phyloP scores from a whole-genome alignment of 1,284 basidiomycete genomes.

The Cerioporus squamosus region DNA sequence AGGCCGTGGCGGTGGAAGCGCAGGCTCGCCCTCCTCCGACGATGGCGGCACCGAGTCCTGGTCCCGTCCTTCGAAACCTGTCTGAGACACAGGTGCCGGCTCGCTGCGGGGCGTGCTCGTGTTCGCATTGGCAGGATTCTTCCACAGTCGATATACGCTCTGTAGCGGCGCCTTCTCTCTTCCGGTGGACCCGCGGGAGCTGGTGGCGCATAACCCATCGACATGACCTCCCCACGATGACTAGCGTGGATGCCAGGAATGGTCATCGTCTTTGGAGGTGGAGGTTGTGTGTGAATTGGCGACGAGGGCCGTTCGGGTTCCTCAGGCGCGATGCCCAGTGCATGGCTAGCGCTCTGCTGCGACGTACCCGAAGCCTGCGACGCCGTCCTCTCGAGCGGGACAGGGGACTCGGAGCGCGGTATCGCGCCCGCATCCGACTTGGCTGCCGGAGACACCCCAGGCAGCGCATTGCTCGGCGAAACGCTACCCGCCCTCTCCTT shows the following conservation, averaged over 20 bases:
- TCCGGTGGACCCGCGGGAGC: constrained; percentile 40
- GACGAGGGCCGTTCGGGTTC: constrained; percentile 40
- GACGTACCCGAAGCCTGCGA: constrained; percentile 20
- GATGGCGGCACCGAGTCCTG: constrained; percentile 35
- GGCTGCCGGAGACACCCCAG: constrained; percentile 13
- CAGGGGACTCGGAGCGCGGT: constrained; percentile 21
- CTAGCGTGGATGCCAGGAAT: constrained; percentile 82
- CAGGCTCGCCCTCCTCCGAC: constrained; percentile 19
- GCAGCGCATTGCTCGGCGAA: constrained; percentile 26
- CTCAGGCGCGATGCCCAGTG: constrained; percentile 20
- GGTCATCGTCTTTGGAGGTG: constrained; percentile 72
- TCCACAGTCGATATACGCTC: constrained; percentile 73
- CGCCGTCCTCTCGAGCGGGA: constrained; percentile 17
- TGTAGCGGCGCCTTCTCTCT: constrained; percentile 56
- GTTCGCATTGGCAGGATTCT: constrained; percentile 46
- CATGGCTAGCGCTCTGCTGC: constrained; percentile 10
- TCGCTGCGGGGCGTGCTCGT: constrained; percentile 33
- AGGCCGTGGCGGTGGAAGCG: constrained; percentile 27
- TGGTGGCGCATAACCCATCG: constrained; percentile 72
- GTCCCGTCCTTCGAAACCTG: constrained; percentile 31
- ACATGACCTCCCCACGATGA: constrained; percentile 79
- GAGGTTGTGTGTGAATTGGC: constrained; percentile 72
- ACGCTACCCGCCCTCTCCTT: constrained; percentile 34
- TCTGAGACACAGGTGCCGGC: constrained; percentile 29
- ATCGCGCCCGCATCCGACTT: constrained; percentile 3